A percentile compares a stretch with the other conserved stretches of the same genome.
Evolutionary conservation across 257 asterid genomes (phyloP).

Genomic region (Knoxia roxburghii): DNA sequence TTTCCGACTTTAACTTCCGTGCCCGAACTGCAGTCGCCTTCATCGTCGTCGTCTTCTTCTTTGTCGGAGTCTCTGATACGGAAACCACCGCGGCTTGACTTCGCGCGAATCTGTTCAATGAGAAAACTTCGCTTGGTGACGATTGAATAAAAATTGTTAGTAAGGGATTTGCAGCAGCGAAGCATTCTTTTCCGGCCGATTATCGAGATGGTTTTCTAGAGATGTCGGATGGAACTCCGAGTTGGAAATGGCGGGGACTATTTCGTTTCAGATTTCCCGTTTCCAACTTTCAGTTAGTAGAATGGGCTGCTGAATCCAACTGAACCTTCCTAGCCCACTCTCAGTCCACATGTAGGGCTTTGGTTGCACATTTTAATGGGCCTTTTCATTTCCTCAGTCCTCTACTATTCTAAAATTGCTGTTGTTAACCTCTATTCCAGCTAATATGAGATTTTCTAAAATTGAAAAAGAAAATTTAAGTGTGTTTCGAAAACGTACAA

Average conservation of each 20-base stretch:
- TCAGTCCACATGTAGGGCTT: no score
- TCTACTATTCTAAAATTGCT: no score
- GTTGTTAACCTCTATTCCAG: no score
- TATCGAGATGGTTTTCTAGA: neutral
- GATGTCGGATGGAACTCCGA: no score
- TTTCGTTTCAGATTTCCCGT: neutral
- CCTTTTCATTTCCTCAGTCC: no score
- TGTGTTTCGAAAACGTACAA: no score
- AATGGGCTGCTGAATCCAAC: neutral
- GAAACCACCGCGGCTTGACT: conserved; percentile 30
- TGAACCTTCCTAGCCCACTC: neutral
- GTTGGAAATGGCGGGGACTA: neutral
- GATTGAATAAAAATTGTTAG: conserved; percentile 19
- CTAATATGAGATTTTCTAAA: no score
- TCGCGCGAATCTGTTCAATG: conserved; percentile 33
- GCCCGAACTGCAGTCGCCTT: conserved; percentile 16
- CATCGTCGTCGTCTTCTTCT: conserved; percentile 35
- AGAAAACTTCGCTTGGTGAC: conserved; percentile 4
- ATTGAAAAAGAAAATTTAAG: no score
- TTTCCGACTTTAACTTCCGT: conserved; percentile 21
- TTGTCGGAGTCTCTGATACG: conserved; percentile 22
- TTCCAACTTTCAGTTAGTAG: neutral
- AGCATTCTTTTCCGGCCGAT: conserved; percentile 29
- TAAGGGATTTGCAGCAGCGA: conserved; percentile 18
- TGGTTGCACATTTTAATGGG: no score